phyloP scores from a whole-genome alignment of 208 protist species.

The Spongospora subterranea region DNA sequence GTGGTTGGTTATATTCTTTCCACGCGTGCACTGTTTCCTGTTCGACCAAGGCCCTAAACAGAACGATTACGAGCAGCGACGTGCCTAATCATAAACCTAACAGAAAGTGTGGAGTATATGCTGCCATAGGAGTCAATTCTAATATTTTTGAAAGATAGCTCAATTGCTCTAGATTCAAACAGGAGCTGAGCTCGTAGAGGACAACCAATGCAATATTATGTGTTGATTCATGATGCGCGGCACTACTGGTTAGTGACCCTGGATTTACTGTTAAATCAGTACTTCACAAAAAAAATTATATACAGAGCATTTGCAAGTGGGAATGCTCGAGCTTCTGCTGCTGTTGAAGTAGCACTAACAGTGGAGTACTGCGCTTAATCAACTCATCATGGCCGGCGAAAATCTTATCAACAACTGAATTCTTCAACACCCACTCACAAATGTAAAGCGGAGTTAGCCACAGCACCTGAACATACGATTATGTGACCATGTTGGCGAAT shows the following conservation, averaged over 20 bases:
- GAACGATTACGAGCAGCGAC: no score
- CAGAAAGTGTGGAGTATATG: no score
- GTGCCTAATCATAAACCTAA: no score
- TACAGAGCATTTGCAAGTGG: background rate
- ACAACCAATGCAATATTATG: background rate
- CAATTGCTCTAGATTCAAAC: background rate
- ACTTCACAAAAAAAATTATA: no score
- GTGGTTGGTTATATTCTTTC: no score
- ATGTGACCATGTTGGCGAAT: background rate
- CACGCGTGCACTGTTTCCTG: no score
- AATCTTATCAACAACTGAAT: background rate
- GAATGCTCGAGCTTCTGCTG: background rate
- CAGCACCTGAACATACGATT: background rate
- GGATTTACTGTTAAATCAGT: no score
- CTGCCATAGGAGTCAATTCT: no score
- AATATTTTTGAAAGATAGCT: background rate
- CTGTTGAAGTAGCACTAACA: background rate
- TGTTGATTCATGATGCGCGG: background rate
- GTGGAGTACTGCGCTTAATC: background rate
- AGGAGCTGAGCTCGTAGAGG: background rate
- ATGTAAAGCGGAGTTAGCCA: background rate
- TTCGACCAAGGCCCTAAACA: no score
- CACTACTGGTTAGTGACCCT: background rate
- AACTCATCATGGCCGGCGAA: slow-evolving; percentile 2
- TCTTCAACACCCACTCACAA: background rate